Base-by-base conservation (phyloP, 192 early-diverging fungal species). In the Obelidium mucronatum region DNA sequence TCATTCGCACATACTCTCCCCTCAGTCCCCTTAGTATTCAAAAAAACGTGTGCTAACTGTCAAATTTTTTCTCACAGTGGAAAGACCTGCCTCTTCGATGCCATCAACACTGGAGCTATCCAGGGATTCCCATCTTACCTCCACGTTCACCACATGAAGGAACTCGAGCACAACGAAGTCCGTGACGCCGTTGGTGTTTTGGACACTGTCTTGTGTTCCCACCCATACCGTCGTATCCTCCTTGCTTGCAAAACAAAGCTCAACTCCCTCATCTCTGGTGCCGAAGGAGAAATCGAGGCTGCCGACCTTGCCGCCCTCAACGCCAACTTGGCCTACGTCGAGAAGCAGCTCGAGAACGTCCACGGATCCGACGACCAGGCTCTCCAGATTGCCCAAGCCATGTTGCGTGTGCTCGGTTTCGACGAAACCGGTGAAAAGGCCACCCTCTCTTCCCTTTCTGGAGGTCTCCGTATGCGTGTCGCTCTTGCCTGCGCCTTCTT, bases 381-480 rank as follows among this genome's bases (percentile, higher is more conserved):
- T 33, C 55, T 72, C 22, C 35, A 19, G 40, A 28, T 63, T 48
- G 72, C 60, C 30, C 67, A 68, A 31, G 62, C 65, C 55, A 60
- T 76, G 65, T 48, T 76, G 53, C 30, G 55, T 61, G 72, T 74
- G 35, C 72, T 74, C 42, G 60, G 59, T 48, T 74, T 63, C 60
- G 72, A 62, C 60, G 72, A 63, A 24, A 63, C 60, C 34, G 72
- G 56, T 74, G 72, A 74, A 40, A 63, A 63, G 42, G 53, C 30
- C 19, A 79, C 91, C 4, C 89, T 96, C 74, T 86, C 87, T 37
- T 75, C 79, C 5, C 91, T 95, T n/a, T 92, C 91, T 78, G 93
- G 93, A 83, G 93, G 93, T 82, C 93, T 92, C 91, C 92, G 93
- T 83, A 95, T 95, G 94, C 93, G 92, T 89, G 81, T 93, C 60